Base-by-base conservation (phyloP, 2,329 filamentous ascomycete genomes). In the Epichloe elymi region DNA sequence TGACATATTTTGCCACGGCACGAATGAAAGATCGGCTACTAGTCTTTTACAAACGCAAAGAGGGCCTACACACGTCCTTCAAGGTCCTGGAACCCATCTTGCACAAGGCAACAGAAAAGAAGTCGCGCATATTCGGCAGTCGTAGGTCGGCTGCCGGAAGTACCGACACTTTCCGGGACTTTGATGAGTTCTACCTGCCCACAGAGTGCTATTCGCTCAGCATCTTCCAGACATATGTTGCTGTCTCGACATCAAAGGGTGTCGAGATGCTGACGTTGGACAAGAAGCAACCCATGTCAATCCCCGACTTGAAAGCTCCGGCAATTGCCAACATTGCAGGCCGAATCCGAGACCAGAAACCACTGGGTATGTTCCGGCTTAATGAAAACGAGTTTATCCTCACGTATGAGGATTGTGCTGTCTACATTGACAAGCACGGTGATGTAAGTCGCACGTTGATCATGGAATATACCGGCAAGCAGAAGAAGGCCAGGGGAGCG, bases 121-220 rank as follows among this genome's bases (percentile, higher is more conserved):
- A 84, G 60, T 79, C 82, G 4, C 82, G 88, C 8, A 65, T 83
- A 14, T 83, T 83, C 55, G 75, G 79, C 39, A 68, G 73, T 56
- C 82, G 82, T 17, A 71, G 71, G 53, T 68, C 71, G 12, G 78
- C 78, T 10, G 75, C 77, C 33, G 88, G 88, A 19, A 82, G 79
- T 53, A 96, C 91, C 0, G 93, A 98, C 60, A 91, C 91, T 60
- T 98, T 97, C 81, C 85, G 93, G 55, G 93, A 98, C 63, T 98
- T 90, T 65, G 93, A 98, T 70, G 93, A 97, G 59, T 98, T 98
- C 69, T 98, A 97, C 70, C 90, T 98, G 59, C 93, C 93, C 0
- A 85, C 87, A 2, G 94, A 98, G 64, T 96, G 89, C 66, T 95
- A 85, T 67, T 88, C 87, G 46, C 86, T 98, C 64, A 97, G 96